These are phyloP conservation scores for Diplogelasinospora grovesii DNA, from an alignment of 495 filamentous ascomycete species.

Conservation along the genomic window DNA sequence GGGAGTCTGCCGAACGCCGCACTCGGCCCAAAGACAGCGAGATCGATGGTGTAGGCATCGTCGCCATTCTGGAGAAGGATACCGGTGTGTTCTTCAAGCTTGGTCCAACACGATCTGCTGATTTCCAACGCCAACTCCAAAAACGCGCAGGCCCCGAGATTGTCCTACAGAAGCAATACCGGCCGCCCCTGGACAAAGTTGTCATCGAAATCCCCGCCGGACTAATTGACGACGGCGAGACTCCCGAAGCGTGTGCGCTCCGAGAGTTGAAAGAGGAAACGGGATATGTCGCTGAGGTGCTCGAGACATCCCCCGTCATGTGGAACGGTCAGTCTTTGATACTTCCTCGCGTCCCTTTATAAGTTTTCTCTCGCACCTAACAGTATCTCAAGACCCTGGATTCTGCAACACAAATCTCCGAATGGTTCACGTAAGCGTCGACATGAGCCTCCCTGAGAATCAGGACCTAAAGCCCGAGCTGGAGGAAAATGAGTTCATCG, in stretches of 20 bases:
- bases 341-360: not conserved
- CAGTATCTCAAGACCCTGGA: constrained; percentile 48
- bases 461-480: constrained; percentile 61
- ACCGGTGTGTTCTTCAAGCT: no score
- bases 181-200: constrained; percentile 72
- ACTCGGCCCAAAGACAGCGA: constrained; percentile 62
- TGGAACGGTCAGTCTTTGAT: constrained; percentile 64
- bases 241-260: constrained; percentile 68
- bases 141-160: constrained; percentile 62
- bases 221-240: constrained; percentile 76
- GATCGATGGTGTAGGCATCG: constrained; percentile 87
- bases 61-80: constrained; percentile 73
- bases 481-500: constrained; percentile 88
- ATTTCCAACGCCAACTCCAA: no score
- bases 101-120: no score
- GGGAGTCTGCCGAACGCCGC: constrained; percentile 74
- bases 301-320: constrained; percentile 69
- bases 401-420: constrained; percentile 87
- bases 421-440: constrained; percentile 75
- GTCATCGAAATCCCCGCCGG: constrained; percentile 84
- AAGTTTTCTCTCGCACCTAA: not conserved
- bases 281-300: constrained; percentile 69
- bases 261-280: constrained; percentile 94
- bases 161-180: constrained; percentile 80
- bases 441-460: constrained; percentile 65